A percentile compares a stretch with the other conserved stretches of the same genome.
These are phyloP conservation scores for Conticribra weissflogii DNA, from an alignment of 108 stramenopile species.

Conservation along the genomic window DNA sequence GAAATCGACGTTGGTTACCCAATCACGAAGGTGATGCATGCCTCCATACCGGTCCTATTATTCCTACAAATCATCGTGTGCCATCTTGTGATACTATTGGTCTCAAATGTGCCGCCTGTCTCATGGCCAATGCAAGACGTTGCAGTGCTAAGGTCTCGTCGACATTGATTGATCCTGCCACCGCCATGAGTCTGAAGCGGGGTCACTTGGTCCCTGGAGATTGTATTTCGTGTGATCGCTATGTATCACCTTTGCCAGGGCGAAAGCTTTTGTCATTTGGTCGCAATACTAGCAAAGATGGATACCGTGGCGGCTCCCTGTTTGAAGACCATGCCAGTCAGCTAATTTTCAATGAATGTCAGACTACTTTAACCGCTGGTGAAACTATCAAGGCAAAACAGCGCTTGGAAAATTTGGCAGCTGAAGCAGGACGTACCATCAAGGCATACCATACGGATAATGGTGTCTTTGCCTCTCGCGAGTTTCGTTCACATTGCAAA, in stretches of 20 bases:
- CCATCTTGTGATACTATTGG: not conserved
- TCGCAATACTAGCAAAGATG: not conserved
- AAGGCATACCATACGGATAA: not conserved
- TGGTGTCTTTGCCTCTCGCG: not conserved
- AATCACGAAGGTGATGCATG: not conserved
- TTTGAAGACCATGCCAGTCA: not conserved
- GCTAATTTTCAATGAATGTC: not conserved
- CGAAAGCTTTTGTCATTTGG: not conserved
- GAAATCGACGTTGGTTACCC: constrained; percentile 20
- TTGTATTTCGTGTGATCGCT: not conserved
- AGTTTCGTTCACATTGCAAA: not conserved
- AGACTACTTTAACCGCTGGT: not conserved
- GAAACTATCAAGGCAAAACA: not conserved
- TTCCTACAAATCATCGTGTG: not conserved
- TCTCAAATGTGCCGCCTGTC: not conserved
- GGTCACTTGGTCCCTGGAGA: not conserved
- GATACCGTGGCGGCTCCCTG: not conserved
- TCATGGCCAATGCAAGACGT: not conserved
- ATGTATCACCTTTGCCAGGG: not conserved
- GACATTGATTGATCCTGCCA: no score
- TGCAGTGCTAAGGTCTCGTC: not conserved
- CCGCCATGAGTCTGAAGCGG: not conserved
- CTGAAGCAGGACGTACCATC: not conserved
- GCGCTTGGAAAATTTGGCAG: not conserved
- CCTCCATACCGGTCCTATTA: not conserved